These are phyloP conservation scores for Puccinia triticina DNA, from an alignment of 1,284 basidiomycete genomes.

Conservation along the genomic window DNA sequence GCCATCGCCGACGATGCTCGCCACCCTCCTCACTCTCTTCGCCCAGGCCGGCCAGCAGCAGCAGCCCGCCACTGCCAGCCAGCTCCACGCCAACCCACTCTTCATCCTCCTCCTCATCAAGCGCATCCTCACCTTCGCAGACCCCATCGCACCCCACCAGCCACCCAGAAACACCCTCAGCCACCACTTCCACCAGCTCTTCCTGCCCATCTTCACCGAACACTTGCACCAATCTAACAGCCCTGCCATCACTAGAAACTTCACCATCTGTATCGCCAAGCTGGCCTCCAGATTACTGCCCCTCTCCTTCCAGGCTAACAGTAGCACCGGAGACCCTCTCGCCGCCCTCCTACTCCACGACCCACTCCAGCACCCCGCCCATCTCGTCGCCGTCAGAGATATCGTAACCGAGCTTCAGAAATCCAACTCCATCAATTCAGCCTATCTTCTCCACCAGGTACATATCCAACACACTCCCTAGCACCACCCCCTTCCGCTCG, in stretches of 20 bases:
- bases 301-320: too few species aligned
- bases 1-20: background rate
- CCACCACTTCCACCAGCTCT: background rate
- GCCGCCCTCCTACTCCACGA: background rate
- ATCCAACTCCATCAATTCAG: background rate
- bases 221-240: too few species aligned
- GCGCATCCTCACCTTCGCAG: background rate
- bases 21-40: background rate
- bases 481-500: background rate
- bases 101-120: background rate
- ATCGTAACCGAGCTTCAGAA: background rate
- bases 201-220: background rate
- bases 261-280: background rate
- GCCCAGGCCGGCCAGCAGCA: background rate
- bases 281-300: background rate
- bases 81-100: background rate
- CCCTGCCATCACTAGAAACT: background rate
- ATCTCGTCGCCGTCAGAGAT: background rate
- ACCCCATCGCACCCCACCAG: background rate
- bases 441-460: background rate
- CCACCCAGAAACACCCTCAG: background rate
- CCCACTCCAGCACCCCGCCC: background rate
- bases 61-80: too few species aligned
- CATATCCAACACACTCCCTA: too few species aligned
- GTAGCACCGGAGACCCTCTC: too few species aligned